Conservation (phyloP, 176 grass and related monocot genomes). For the Leersia perrieri region DNA sequence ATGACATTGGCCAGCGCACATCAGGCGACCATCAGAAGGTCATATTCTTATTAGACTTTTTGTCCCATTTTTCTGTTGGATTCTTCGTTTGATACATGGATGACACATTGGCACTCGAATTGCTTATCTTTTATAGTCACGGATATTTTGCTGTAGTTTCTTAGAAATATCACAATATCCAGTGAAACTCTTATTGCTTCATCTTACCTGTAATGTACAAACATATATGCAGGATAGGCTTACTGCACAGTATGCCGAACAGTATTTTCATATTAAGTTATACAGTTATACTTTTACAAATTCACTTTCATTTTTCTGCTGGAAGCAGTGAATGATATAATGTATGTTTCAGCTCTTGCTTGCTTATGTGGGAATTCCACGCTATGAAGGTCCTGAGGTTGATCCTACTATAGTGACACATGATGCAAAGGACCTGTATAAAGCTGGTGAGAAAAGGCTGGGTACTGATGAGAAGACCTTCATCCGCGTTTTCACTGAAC, state of each 20-base stretch:
- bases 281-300: constrained; percentile 13
- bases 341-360: constrained; percentile 66
- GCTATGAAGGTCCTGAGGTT: constrained; percentile 86
- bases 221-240: neutral
- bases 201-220: constrained; percentile 22
- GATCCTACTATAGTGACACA: constrained; percentile 76
- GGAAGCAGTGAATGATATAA: constrained; percentile 8
- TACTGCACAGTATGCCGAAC: neutral
- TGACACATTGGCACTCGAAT: neutral
- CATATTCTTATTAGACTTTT: constrained; percentile 7
- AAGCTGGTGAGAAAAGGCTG: constrained; percentile 92
- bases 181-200: constrained; percentile 6
- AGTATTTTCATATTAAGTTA: neutral
- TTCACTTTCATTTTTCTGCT: neutral
- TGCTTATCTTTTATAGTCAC: constrained; percentile 6
- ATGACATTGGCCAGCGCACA: constrained; percentile 60
- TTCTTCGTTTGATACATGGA: constrained; percentile 1
- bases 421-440: constrained; percentile 92
- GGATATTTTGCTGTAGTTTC: constrained; percentile 16
- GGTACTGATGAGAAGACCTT: constrained; percentile 93
- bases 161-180: neutral
- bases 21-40: constrained; percentile 95
- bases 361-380: constrained; percentile 69
- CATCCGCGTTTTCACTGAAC: constrained; percentile 82
- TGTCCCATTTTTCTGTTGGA: constrained; percentile 7